Evolutionary conservation across 441 rosid species (phyloP).

Genomic region (Gossypium aridum): DNA sequence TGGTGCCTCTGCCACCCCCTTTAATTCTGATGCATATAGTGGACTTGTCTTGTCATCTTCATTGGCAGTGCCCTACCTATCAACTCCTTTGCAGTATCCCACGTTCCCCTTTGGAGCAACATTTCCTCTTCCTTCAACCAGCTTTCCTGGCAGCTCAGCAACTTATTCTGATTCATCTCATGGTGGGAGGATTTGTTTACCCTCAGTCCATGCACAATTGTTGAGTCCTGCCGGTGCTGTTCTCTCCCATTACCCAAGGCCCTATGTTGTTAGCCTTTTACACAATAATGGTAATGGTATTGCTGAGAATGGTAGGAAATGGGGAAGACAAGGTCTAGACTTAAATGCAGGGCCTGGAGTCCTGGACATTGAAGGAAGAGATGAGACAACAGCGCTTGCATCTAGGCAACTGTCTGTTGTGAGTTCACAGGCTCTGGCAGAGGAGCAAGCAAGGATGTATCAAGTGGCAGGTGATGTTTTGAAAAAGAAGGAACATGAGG

Average conservation of each 20-base stretch:
- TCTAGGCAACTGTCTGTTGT: slow-evolving; percentile 34
- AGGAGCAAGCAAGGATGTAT: slow-evolving; percentile 56
- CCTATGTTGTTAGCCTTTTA: slow-evolving; percentile 41
- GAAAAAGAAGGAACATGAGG: slow-evolving; percentile 66
- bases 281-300: slow-evolving; percentile 34
- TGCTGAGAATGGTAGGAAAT: slow-evolving; percentile 32
- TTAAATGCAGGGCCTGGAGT: slow-evolving; percentile 58
- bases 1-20: slow-evolving; percentile 29
- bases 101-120: slow-evolving; percentile 36
- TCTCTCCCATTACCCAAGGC: slow-evolving; percentile 38
- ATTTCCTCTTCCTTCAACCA: slow-evolving; percentile 40
- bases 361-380: slow-evolving; percentile 45
- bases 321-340: slow-evolving; percentile 50
- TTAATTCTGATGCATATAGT: slow-evolving; percentile 36
- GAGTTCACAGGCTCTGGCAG: slow-evolving; percentile 33
- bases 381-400: slow-evolving; percentile 29
- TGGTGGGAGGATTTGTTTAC: slow-evolving; percentile 39
- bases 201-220: slow-evolving; percentile 44
- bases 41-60: slow-evolving; percentile 46
- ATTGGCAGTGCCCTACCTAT: slow-evolving; percentile 40
- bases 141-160: slow-evolving; percentile 42
- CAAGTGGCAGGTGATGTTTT: slow-evolving; percentile 42
- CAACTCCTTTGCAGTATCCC: slow-evolving; percentile 48
- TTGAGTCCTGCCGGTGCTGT: slow-evolving; percentile 40
- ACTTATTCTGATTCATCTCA: slow-evolving; percentile 46